Conservation (phyloP, 495 filamentous ascomycete genomes). For the Friedmanniomyces simplex region DNA sequence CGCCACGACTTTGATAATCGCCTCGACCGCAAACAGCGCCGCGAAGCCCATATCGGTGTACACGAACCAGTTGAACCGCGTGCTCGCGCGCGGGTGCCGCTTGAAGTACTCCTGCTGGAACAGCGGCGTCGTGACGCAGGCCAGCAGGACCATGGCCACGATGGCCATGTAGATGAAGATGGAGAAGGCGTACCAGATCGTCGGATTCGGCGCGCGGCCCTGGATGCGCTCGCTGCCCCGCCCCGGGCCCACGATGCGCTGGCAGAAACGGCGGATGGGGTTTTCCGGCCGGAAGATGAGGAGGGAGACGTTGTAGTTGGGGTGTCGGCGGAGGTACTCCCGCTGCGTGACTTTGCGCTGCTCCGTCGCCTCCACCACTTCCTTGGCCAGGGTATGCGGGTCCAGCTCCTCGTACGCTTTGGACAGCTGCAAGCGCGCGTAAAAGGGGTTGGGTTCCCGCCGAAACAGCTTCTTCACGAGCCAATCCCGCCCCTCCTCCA, state of each 20-base stretch:
- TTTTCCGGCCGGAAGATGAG: conserved; percentile 75
- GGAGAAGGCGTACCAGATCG: conserved; percentile 86
- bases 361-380: conserved; percentile 74
- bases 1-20: conserved; percentile 84
- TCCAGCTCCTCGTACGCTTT: conserved; percentile 66
- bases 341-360: conserved; percentile 77
- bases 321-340: conserved; percentile 78
- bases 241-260: conserved; percentile 84
- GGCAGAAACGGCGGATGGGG: conserved; percentile 69
- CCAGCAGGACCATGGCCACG: conserved; percentile 91
- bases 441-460: conserved; percentile 88
- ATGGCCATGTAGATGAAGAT: conserved; percentile 89
- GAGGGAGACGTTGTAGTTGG: conserved; percentile 84
- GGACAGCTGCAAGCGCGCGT: conserved; percentile 67
- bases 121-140: conserved; percentile 86
- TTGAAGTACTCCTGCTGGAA: conserved; percentile 80
- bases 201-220: conserved; percentile 74
- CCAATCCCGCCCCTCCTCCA: conserved; percentile 3
- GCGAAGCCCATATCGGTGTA: conserved; percentile 89
- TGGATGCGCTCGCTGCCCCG: conserved; percentile 76
- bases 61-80: conserved; percentile 70
- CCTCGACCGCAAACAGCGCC: conserved; percentile 75
- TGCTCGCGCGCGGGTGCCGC: conserved; percentile 40
- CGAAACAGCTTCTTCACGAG: conserved; percentile 23
- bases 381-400: conserved; percentile 73